Evolutionary conservation across 768 basidiomycete species (phyloP), one percentile per base, ranked within the genome.

Genomic region (Mycena floridula): DNA sequence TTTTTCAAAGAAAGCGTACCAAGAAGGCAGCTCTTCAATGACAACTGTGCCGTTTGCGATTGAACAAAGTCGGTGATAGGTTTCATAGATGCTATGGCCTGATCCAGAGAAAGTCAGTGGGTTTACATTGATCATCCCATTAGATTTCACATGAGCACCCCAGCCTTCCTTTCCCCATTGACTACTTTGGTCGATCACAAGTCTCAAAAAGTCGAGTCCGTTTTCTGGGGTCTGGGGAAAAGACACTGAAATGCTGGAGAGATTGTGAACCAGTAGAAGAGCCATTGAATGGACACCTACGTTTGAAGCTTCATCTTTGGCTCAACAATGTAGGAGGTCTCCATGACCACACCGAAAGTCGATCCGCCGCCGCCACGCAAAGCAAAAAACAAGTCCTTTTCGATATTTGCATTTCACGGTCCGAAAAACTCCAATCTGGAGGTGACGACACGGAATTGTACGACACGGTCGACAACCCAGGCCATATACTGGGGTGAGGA

Each of bases 371-470:
- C 57, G 11, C 54, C 50, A 25, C 50, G 42, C 4, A 69, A 49
- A 2, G 66, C 67, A 46, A 55, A 69, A 50, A 66, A 67, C 0
- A 69, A 57, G 42, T 69, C 65, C 9, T 38, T 23, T 38, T 67
- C 61, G 40, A 63, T 60, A 47, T 56, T 51, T 0, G 45, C 52
- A 47, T 66, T 68, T 16, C n/a, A 57, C 66, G 3, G 55, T 54
- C 16, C 58, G 59, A 44, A 50, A 46, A n/a, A 49, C 42, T 7
- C 67, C 68, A n/a, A 43, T 65, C 62, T 1, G 66, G 59, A 3
- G n/a, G 66, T 67, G 24, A 68, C 64, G 23, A 68, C 47, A 25
- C 57, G 59, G 43, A 63, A 55, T 44, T 69, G 55, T 42, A 57
- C 58, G n/a, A 59, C 58, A 1, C 56, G 48, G 37, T 59, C 58